Base-by-base conservation (phyloP, 2,329 filamentous ascomycete genomes). In the Aspergillus sclerotialis region DNA sequence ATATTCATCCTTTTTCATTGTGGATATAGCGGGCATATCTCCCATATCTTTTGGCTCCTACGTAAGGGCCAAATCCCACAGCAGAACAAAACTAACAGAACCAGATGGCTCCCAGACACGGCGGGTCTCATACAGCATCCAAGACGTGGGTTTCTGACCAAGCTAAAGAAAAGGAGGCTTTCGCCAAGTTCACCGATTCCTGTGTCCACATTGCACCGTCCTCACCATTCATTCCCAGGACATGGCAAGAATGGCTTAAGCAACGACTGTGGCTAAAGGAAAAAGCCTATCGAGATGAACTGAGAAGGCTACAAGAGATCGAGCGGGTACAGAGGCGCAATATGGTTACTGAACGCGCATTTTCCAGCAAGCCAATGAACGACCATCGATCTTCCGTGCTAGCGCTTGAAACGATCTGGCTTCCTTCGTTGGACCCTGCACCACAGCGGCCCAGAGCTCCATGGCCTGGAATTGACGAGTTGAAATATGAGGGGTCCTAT, bases 401-500 rank as follows among this genome's bases (percentile, higher is more conserved):
- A 7, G 44, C 47, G 9, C 24, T 35, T 15, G 33, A 45, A 29
- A 52, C 54, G 1, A 55, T 58, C 18, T 60, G 56, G 56, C 45
- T 39, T 4, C 40, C 31, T 11, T 35, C 34, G 13, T 38, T 30
- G 8, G 19, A 31, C 17, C 11, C 35, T 23, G 35, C 30, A 10
- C 35, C 33, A 7, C 38, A 33, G 15, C 37, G 46, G 8, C 38
- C 25, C 11, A 32, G 37, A 15, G 53, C 56, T 9, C 43, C 45
- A 4, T 60, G 56, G 56, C 56, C 56, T 6, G 42, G 41, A 11
- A 38, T 36, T 23, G 52, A 53, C 19, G 56, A 60, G 35, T 47
- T 54, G 36, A 52, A 50, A 35, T 49, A 55, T 24, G 56, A 60
- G 36, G 54, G 54, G 7, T 47, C 55, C 13, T 46, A 55, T 34